phyloP scores from a whole-genome alignment of 768 basidiomycete species.

The Tulasnella sp. region DNA sequence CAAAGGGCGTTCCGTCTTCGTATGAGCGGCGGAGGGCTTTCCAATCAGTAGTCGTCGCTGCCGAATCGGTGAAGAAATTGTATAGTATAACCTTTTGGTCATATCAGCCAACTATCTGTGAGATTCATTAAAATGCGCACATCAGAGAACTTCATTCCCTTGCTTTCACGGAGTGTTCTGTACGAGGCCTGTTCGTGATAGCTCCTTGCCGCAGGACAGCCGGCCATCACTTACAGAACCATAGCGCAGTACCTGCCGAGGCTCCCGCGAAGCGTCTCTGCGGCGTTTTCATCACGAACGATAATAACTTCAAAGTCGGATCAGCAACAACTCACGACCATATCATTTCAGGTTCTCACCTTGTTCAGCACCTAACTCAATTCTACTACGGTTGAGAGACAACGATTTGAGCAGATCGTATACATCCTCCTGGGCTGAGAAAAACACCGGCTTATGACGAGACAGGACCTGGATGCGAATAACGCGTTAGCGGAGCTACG shows the following conservation, averaged over 20 bases:
- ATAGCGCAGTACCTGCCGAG: slow-evolving; percentile 54
- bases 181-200: background rate
- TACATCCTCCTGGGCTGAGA: too few relatives aligned
- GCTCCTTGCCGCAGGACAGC: too few relatives aligned
- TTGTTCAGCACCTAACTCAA: too few relatives aligned
- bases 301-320: slow-evolving; percentile 70
- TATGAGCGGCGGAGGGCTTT: slow-evolving; percentile 43
- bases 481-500: too few relatives aligned
- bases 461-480: too few relatives aligned
- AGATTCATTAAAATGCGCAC: slow-evolving; percentile 42
- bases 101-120: too few relatives aligned
- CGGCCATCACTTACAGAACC: slow-evolving; percentile 39
- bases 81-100: slow-evolving; percentile 63
- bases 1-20: background rate
- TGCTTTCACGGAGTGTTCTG: slow-evolving; percentile 61
- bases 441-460: too few relatives aligned
- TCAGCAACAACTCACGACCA: too few relatives aligned
- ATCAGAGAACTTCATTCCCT: slow-evolving; percentile 69
- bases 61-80: slow-evolving; percentile 73
- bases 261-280: slow-evolving; percentile 58
- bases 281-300: slow-evolving; percentile 61
- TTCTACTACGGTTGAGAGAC: too few relatives aligned
- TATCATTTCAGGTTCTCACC: too few relatives aligned
- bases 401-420: too few relatives aligned
- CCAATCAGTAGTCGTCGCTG: slow-evolving; percentile 58